Conservation (phyloP, 331 rosid species). For the Telfairia occidentalis region DNA sequence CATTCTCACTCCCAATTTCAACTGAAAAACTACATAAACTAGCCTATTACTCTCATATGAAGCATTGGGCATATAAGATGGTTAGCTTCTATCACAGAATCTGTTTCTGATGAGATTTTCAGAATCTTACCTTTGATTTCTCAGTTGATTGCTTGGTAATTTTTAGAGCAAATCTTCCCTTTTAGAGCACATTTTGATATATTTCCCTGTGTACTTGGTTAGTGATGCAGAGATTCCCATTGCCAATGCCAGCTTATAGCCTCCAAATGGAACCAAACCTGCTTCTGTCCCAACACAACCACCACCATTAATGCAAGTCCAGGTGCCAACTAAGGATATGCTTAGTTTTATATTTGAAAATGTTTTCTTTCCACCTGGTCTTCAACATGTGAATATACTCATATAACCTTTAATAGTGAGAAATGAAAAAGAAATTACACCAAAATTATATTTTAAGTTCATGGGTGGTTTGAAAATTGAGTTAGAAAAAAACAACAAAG, state of each 20-base stretch:
- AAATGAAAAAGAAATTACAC: neutral
- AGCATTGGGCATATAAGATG: neutral
- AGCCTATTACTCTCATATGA: neutral
- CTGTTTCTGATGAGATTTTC: neutral
- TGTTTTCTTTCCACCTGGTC: neutral
- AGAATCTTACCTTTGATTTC: neutral
- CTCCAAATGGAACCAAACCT: neutral
- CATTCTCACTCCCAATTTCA: neutral
- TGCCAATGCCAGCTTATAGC: neutral
- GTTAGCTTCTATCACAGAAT: neutral
- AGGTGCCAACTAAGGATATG: neutral
- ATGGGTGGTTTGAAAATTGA: neutral
- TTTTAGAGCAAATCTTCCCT: neutral
- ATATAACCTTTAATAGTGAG: neutral
- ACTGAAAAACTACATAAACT: neutral
- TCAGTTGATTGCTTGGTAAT: neutral
- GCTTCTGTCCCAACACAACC: neutral
- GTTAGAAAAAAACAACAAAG: neutral
- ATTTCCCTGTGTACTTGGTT: neutral
- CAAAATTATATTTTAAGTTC: neutral
- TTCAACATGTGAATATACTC: neutral
- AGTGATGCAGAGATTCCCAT: neutral
- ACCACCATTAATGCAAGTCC: slow-evolving; percentile 4
- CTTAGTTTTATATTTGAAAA: neutral
- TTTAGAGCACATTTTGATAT: neutral